These are phyloP conservation scores for Phytophthora pluvialis DNA, from an alignment of 352 stramenopile genomes.

Conservation along the genomic window DNA sequence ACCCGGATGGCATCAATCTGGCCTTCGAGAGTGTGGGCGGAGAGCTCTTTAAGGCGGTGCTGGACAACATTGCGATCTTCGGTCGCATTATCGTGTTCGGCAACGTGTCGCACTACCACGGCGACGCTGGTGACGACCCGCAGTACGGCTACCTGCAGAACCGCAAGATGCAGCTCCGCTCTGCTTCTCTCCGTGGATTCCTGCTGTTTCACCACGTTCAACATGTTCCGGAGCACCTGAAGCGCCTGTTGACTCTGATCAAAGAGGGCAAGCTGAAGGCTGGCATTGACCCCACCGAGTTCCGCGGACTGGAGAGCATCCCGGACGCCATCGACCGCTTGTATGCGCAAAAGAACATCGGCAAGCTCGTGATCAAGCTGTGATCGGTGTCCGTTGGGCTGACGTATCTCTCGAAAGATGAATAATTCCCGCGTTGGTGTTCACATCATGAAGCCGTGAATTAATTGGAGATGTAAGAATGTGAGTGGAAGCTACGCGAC, in stretches of 20 bases:
- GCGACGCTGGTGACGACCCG: slow-evolving; percentile 33
- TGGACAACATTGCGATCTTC: slow-evolving; percentile 61
- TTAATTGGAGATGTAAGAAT: neutral
- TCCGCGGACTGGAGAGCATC: slow-evolving; percentile 59
- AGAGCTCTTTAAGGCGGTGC: slow-evolving; percentile 41
- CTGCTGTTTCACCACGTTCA: slow-evolving; percentile 39
- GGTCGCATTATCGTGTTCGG: slow-evolving; percentile 72
- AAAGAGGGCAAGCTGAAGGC: slow-evolving; percentile 57
- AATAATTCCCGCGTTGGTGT: neutral
- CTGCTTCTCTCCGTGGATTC: slow-evolving; percentile 56
- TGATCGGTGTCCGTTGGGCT: neutral
- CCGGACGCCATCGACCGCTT: slow-evolving; percentile 65
- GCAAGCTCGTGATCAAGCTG: slow-evolving; percentile 79
- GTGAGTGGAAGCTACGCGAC: neutral
- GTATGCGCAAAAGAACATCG: slow-evolving; percentile 73
- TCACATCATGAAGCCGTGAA: neutral
- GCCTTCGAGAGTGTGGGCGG: slow-evolving; percentile 47
- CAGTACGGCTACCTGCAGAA: slow-evolving; percentile 40
- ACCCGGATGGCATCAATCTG: slow-evolving; percentile 48
- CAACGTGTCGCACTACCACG: slow-evolving; percentile 56
- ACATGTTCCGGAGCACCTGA: slow-evolving; percentile 42
- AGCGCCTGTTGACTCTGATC: slow-evolving; percentile 54
- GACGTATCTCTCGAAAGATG: too few species aligned
- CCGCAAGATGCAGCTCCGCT: slow-evolving; percentile 42
- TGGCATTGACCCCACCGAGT: slow-evolving; percentile 53